phyloP scores from a whole-genome alignment of 768 basidiomycete species.

The Pholiota molesta region DNA sequence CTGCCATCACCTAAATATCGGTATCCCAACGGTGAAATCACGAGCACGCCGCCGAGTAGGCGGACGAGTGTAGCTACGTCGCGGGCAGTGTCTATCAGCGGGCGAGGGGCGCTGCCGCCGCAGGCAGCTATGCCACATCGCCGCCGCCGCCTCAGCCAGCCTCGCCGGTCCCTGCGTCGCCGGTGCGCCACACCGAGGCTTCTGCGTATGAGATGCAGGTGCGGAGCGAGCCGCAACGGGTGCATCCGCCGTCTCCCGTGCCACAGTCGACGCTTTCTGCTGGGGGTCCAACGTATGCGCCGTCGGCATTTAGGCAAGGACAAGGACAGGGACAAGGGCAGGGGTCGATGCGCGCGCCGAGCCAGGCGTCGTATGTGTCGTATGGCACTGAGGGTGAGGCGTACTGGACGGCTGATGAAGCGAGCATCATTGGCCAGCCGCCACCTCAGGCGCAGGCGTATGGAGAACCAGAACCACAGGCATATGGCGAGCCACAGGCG shows the following conservation, averaged over 20 bases:
- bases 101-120: constrained; percentile 18
- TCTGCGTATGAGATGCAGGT: constrained; percentile 43
- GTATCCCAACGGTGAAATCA: constrained; percentile 48
- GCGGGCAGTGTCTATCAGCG: constrained; percentile 22
- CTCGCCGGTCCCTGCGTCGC: constrained; percentile 11
- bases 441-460: constrained; percentile 3
- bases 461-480: neutral
- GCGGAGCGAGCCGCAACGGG: constrained; percentile 27
- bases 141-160: constrained; percentile 29
- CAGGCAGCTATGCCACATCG: constrained; percentile 32
- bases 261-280: neutral
- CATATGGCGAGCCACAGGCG: neutral
- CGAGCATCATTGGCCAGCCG: constrained; percentile 3
- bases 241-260: neutral
- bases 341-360: constrained; percentile 28
- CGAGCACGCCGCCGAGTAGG: constrained; percentile 44
- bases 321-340: neutral
- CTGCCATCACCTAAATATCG: constrained; percentile 53
- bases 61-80: constrained; percentile 39
- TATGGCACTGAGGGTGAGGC: constrained; percentile 50
- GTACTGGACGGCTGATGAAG: constrained; percentile 37
- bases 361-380: constrained; percentile 41
- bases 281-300: neutral
- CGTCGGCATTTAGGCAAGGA: neutral
- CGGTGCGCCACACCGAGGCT: neutral